Evolutionary conservation across 768 basidiomycete species (phyloP).

Genomic region (Termitomyces sp.): DNA sequence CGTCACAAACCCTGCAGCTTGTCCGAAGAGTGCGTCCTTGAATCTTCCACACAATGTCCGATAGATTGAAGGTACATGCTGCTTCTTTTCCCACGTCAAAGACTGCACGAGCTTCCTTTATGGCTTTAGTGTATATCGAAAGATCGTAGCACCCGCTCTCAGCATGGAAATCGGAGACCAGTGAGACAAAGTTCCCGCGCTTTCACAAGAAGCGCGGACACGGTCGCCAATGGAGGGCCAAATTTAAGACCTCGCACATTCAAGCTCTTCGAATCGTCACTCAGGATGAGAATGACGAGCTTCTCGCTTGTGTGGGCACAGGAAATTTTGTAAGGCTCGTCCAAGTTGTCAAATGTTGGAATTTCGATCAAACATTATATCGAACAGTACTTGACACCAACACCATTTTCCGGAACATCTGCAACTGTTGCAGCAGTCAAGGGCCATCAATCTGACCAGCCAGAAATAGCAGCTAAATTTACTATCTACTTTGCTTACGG

Average conservation of each 20-base stretch:
- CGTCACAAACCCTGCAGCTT: slow-evolving; percentile 66
- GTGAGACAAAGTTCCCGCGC: slow-evolving; percentile 77
- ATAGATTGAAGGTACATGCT: slow-evolving; percentile 78
- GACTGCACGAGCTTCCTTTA: slow-evolving; percentile 78
- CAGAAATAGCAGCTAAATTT: too few species aligned
- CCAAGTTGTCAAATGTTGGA: slow-evolving; percentile 98
- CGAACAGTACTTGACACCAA: too few species aligned
- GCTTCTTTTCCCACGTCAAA: slow-evolving; percentile 84
- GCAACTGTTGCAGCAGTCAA: too few species aligned
- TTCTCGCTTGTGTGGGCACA: slow-evolving; percentile 76
- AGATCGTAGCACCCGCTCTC: slow-evolving; percentile 97
- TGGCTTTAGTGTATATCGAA: slow-evolving; percentile 85
- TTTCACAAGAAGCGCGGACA: slow-evolving; percentile 73
- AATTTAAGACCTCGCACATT: slow-evolving; percentile 95
- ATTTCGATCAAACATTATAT: too few species aligned
- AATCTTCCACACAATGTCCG: slow-evolving; percentile 98
- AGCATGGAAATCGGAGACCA: slow-evolving; percentile 97
- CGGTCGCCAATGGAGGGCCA: slow-evolving; percentile 79
- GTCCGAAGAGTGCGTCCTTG: slow-evolving; percentile 82
- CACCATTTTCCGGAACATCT: too few species aligned
- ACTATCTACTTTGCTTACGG: too few species aligned
- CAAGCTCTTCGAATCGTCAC: slow-evolving; percentile 93
- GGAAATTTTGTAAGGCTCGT: slow-evolving; percentile 92
- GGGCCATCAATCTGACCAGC: too few species aligned
- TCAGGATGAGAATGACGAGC: slow-evolving; percentile 90